Evolutionary conservation across 108 stramenopile genomes (phyloP), one percentile per base, ranked within the genome.

Genomic region (Nitzschia inconspicua): DNA sequence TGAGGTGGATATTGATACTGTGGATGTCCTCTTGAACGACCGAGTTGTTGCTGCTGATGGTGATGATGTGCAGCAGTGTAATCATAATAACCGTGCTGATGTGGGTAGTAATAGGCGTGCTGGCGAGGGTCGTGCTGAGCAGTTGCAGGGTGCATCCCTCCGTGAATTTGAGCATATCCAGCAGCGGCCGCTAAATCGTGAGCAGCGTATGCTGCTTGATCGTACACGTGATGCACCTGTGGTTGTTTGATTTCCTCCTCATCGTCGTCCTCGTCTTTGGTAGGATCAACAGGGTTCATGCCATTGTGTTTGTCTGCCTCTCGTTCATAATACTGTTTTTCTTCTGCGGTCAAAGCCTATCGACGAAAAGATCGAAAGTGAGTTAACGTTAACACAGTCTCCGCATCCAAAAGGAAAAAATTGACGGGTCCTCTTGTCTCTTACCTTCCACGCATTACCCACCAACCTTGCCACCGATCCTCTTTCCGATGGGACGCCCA

Each of bases 301-400:
- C 76, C 88, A 40, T 89, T 85, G 55, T 78, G 75, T 46, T 83
- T 85, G 43, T 82, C 82, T n/a, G 88, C 88, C 55, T 89, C 84
- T 3, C 79, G 72, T 32, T 89, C 88, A 46, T 85, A 89, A 49
- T 72, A 79, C 23, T 89, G 83, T 54, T 79, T 85, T 28, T 89
- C 88, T 55, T 83, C 88, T 1, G 76, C 37, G 16, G 79, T 69
- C 30, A 85, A 76, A 48, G 66, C 44, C 68, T 73, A 50, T 28
- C n/a, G n/a, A n/a, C 10, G 14, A 10, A 39, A 14, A 39, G 37
- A 39, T 10, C 37, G 14, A 14, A 11, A 11, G 37, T 39, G 37
- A 39, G 37, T 10, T 39, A n/a, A 48, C 10, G 11, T 48, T 10
- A 48, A 48, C 47, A 48, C 10, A n/a, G n/a, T n/a, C n/a, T n/a